Evolutionary conservation across 129 eudicot genomes (phyloP), one percentile per base, ranked within the genome.

Genomic region (Helianthus tuberosus): DNA sequence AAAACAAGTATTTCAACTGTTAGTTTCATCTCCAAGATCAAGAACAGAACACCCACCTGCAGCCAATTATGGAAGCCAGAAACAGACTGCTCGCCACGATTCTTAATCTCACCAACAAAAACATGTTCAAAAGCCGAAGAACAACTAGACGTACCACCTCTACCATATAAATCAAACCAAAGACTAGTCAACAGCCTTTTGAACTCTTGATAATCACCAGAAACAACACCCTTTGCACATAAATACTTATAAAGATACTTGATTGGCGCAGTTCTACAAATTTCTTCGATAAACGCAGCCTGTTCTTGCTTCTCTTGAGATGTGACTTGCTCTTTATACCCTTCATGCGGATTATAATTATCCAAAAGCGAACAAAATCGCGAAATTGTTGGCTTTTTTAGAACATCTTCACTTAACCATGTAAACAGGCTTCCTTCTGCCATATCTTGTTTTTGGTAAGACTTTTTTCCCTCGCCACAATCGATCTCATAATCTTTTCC

Each of bases 51-150:
- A 66, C 61, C 8, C 49, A 95, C 99, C 97, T 95, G 99, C 84
- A 95, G 90, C 99, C 99, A 95, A 69, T 95, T 95, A 82, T 95
- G 99, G 78, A 95, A 95, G 58, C 99, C 99, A 1, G 99, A 95
- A 76, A 95, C 99, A 36, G 84, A 71, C 81, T 88, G 75, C 75
- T 88, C 99, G 49, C 89, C 97, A 0, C 83, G 84, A 32, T 68
- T 71, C 89, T 95, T 95, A 51, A 95, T 91, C 70, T 95, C 99
- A 67, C 99, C 99, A 74, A 95, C 99, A 67, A 95, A 95, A 75
- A 95, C 99, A 79, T 95, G 99, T 78, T 95, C 99, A 75, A 95
- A 95, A 78, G 99, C 97, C 29, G 99, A 95, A 75, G 99, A 95
- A 48, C 78, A 79, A 65, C 92, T 73, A 82, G 88, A 91, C 4